Base-by-base conservation (phyloP, 108 stramenopile genomes). In the Pseudonitzschia delicatissima region DNA sequence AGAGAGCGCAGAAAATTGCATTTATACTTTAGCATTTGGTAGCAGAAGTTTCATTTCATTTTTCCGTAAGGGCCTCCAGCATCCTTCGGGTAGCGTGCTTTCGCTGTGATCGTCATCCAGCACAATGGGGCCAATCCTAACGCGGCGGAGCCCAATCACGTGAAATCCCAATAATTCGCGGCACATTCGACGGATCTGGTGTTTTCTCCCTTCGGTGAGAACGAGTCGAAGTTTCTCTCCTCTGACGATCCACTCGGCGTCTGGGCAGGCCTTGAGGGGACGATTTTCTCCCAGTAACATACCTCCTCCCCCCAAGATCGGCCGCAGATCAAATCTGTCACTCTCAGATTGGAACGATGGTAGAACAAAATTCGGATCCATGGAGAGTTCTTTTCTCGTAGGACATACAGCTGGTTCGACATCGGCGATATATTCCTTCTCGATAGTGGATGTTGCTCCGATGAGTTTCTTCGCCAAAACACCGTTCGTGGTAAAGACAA, bases 391-490 rank as follows among this genome's bases (percentile, higher is more conserved):
- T 40, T 35, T 39, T 9, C 70, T 53, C 12, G 79, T 71, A 3
- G 55, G 62, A 39, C 63, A 62, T 20, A 77, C 29, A 21, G 82
- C 82, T 21, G 74, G 77, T 42, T 62, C 68, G 1, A 88, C 83
- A 50, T 58, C 75, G 5, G 91, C 88, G 15, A 88, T 49, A 45
- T 94, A 94, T 76, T 94, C 93, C 69, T 94, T 94, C 32, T 78
- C 77, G 26, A 94, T 68, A 39, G 34, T 36, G 1, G 77, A 78
- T 9, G 58, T 26, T n/a, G 58, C 42, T 18, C 77, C 49, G 57
- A 94, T 77, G 15, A 91, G 28, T 28, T 81, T 81, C 63, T 82
- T 86, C 36, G 90, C 85, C 50, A 90, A 37, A 0, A 83, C 73
- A 8, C 92, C 92, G 5, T 79, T 69, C 8, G 67, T 65, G 8